A percentile compares a stretch with the other conserved stretches of the same genome.
Evolutionary conservation across 345 rosid genomes (phyloP).

Genomic region (Tarenaya hassleriana): DNA sequence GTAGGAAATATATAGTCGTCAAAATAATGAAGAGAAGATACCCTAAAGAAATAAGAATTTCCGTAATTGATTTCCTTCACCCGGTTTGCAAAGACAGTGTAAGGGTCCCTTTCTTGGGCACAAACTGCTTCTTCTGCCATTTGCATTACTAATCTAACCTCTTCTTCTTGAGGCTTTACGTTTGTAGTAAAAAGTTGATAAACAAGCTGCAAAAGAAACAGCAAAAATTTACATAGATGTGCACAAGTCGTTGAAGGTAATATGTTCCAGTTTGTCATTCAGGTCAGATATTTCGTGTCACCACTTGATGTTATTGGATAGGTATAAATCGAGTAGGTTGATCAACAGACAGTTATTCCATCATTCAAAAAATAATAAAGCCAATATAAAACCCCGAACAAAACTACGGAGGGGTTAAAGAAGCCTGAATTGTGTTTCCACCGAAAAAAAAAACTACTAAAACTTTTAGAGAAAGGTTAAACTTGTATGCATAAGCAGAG

Average conservation of each 20-base stretch:
- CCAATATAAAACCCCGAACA: background rate
- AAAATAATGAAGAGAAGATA: constrained; percentile 27
- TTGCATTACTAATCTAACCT: constrained; percentile 84
- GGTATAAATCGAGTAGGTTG: background rate
- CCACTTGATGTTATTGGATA: too few species aligned
- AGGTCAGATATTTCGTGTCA: too few species aligned
- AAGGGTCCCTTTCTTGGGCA: constrained; percentile 93
- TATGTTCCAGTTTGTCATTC: too few species aligned
- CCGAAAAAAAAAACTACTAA: constrained; percentile 4
- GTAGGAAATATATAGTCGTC: constrained; percentile 3
- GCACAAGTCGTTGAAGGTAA: background rate
- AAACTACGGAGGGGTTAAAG: constrained; percentile 13
- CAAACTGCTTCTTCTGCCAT: constrained; percentile 81
- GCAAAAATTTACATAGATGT: background rate
- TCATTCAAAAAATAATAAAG: constrained; percentile 16
- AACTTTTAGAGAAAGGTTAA: constrained; percentile 2
- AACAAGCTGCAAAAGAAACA: constrained; percentile 52
- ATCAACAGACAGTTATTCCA: background rate
- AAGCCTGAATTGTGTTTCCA: constrained; percentile 6
- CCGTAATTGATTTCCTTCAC: constrained; percentile 87
- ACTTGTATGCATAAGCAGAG: constrained; percentile 11
- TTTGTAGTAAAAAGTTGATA: constrained; percentile 74
- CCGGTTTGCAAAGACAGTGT: constrained; percentile 72
- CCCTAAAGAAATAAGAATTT: constrained; percentile 86
- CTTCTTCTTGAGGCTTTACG: constrained; percentile 79